phyloP scores from a whole-genome alignment of 805 yeast species.

The Nakazawaea sp. region DNA sequence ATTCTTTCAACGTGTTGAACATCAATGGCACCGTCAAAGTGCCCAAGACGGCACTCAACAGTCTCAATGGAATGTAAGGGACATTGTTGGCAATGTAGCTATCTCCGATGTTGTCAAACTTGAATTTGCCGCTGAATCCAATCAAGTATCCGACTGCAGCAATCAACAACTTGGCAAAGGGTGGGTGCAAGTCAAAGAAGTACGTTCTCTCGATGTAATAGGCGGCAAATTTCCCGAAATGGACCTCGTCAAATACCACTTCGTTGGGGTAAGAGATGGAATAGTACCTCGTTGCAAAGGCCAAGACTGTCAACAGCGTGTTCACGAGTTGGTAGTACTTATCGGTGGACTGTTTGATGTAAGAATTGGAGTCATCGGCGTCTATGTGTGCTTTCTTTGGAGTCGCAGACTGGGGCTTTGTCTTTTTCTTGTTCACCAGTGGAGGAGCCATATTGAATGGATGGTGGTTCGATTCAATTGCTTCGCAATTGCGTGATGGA shows the following conservation, averaged over 20 bases:
- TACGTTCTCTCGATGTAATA: slow-evolving; percentile 85
- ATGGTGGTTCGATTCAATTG: too few species aligned
- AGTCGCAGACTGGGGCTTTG: too few species aligned
- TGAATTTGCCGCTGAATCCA: slow-evolving; percentile 89
- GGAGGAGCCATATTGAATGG: too few species aligned
- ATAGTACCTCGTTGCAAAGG: slow-evolving; percentile 51
- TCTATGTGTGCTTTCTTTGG: too few species aligned
- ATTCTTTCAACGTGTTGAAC: slow-evolving; percentile 79
- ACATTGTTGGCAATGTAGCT: slow-evolving; percentile 71
- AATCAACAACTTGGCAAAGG: slow-evolving; percentile 89
- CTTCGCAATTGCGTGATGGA: too few species aligned
- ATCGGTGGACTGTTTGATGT: slow-evolving; percentile 18
- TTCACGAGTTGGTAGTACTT: slow-evolving; percentile 27
- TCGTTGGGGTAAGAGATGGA: slow-evolving; percentile 58
- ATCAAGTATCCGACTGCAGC: slow-evolving; percentile 85
- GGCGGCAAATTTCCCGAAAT: slow-evolving; percentile 80
- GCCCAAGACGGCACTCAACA: slow-evolving; percentile 76
- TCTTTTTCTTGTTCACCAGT: too few species aligned
- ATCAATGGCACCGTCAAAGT: slow-evolving; percentile 76
- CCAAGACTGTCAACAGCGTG: slow-evolving; percentile 31
- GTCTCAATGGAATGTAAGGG: slow-evolving; percentile 80
- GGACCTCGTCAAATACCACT: slow-evolving; percentile 85
- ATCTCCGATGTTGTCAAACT: slow-evolving; percentile 86
- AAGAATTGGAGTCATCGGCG: too few species aligned
- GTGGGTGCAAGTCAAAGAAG: slow-evolving; percentile 97